A percentile compares a stretch with the other conserved stretches of the same genome.
Evolutionary conservation across 202 grass and related monocot species (phyloP).

Genomic region (Dendrocalamus latiflorus): DNA sequence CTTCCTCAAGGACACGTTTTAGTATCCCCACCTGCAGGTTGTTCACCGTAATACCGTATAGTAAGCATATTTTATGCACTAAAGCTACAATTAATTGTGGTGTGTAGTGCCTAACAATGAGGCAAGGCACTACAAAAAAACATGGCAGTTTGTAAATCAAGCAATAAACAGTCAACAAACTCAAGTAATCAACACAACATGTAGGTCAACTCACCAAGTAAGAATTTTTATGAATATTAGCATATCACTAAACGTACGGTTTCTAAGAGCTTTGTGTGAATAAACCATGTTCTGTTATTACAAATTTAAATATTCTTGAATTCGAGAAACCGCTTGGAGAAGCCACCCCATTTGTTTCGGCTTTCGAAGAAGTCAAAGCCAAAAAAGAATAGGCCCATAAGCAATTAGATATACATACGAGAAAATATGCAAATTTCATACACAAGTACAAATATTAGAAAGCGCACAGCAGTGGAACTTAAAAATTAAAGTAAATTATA

Average conservation of each 20-base stretch:
- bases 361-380: no score
- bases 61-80: constrained; percentile 16
- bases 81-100: constrained; percentile 5
- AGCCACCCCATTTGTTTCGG: no score
- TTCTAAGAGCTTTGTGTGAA: constrained; percentile 13
- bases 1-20: constrained; percentile 97
- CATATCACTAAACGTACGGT: neutral
- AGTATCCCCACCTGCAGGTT: constrained; percentile 89
- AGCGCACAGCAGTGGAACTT: neutral
- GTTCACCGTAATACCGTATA: constrained; percentile 1
- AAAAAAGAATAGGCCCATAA: neutral
- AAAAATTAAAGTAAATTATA: neutral
- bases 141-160: neutral
- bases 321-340: neutral
- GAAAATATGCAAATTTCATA: neutral
- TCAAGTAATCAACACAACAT: constrained; percentile 2
- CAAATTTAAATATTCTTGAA: neutral
- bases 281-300: constrained; percentile 11
- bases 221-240: neutral
- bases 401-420: neutral
- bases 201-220: neutral
- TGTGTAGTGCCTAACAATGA: neutral
- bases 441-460: neutral
- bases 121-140: neutral
- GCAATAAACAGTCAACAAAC: constrained; percentile 12